A percentile compares a stretch with the other conserved stretches of the same genome.
Conservation (phyloP, 345 rosid species). For the Melastoma malabathricum region DNA sequence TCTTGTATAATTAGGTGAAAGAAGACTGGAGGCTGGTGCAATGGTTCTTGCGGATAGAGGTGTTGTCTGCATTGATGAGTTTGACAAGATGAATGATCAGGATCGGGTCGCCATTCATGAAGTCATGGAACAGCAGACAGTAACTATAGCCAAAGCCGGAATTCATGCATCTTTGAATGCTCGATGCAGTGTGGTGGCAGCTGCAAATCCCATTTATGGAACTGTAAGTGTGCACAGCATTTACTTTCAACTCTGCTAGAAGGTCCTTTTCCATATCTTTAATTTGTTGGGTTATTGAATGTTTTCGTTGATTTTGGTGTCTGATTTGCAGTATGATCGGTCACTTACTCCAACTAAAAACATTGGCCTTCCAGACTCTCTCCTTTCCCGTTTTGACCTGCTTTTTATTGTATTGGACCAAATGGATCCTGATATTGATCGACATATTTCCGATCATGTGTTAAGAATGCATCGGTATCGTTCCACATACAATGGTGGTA, state of each 20-base stretch:
- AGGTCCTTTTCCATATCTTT: not conserved
- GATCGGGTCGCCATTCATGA: slow-evolving; percentile 99
- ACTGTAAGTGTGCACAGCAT: slow-evolving; percentile 45
- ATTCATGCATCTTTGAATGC: slow-evolving; percentile 97
- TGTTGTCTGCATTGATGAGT: slow-evolving; percentile 94
- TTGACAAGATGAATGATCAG: slow-evolving; percentile 98
- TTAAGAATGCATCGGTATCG: slow-evolving; percentile 91
- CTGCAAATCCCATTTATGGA: slow-evolving; percentile 99
- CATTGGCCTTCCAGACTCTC: slow-evolving; percentile 98
- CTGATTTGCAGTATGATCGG: slow-evolving; percentile 74
- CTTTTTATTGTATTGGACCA: slow-evolving; percentile 95
- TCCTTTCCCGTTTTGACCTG: slow-evolving; percentile 96
- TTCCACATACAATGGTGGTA: slow-evolving; percentile 70
- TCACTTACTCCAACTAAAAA: slow-evolving; percentile 96
- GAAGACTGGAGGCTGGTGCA: slow-evolving; percentile 98
- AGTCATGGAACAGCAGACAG: slow-evolving; percentile 99
- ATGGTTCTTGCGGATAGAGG: slow-evolving; percentile 99
- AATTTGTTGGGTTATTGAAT: slow-evolving; percentile 2
- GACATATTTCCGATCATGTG: slow-evolving; percentile 81
- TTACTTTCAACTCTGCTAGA: not conserved
- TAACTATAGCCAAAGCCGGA: slow-evolving; percentile 98
- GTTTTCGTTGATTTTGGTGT: not conserved
- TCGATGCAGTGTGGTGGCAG: slow-evolving; percentile 97
- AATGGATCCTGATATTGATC: slow-evolving; percentile 96
- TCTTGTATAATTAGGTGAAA: slow-evolving; percentile 49